Conservation (phyloP, 2,329 filamentous ascomycete genomes). For the Colletotrichum sp. region DNA sequence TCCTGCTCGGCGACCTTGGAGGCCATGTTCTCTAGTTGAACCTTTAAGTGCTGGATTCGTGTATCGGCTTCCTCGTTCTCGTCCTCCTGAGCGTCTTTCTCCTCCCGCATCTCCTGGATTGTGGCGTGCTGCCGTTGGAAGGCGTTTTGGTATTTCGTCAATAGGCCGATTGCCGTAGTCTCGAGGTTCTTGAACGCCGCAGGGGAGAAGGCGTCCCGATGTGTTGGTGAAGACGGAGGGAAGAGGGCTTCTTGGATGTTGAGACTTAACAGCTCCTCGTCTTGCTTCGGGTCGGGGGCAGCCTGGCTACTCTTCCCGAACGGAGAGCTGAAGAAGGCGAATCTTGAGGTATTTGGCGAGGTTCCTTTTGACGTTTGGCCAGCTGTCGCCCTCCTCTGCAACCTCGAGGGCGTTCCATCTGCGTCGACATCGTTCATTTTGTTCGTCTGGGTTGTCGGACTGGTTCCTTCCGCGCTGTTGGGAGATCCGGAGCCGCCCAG, state of each 20-base stretch:
- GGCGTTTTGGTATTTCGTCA: constrained; percentile 62
- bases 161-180: constrained; percentile 58
- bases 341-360: constrained; percentile 40
- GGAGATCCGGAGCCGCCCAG: constrained; percentile 31
- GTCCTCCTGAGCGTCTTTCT: constrained; percentile 58
- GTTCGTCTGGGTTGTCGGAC: constrained; percentile 11
- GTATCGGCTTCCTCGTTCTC: constrained; percentile 60
- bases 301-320: constrained; percentile 41
- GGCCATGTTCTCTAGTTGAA: constrained; percentile 66
- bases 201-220: constrained; percentile 60
- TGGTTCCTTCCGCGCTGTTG: constrained; percentile 24
- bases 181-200: constrained; percentile 67
- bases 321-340: constrained; percentile 51
- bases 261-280: constrained; percentile 61
- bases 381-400: constrained; percentile 22
- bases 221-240: constrained; percentile 44
- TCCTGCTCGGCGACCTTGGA: constrained; percentile 59
- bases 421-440: constrained; percentile 22
- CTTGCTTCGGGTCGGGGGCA: constrained; percentile 26
- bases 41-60: constrained; percentile 57
- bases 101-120: constrained; percentile 56
- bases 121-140: constrained; percentile 59
- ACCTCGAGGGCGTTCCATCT: constrained; percentile 34
- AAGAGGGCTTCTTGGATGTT: constrained; percentile 62
- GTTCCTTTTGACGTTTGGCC: constrained; percentile 38